These are phyloP conservation scores for Malania oleifera DNA, from an alignment of 164 flowering plant genomes.

Conservation along the genomic window DNA sequence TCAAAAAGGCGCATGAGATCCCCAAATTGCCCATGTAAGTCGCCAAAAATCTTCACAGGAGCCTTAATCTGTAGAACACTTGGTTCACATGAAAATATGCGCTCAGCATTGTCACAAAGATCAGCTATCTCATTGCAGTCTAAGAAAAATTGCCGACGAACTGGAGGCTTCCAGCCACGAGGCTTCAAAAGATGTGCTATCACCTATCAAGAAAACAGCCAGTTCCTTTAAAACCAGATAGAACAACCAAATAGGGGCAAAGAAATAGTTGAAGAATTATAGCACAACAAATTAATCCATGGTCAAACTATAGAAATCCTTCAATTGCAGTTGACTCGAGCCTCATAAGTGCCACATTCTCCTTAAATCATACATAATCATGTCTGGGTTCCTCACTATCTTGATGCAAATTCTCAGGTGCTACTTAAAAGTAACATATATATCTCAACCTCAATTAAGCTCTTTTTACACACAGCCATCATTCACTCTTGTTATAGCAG, in stretches of 20 bases:
- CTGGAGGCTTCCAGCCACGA: constrained; percentile 99
- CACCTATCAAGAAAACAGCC: constrained; percentile 43
- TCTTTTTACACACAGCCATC: too few species aligned
- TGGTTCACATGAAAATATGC: constrained; percentile 88
- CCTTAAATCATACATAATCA: too few species aligned
- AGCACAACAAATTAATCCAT: neutral
- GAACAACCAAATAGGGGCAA: neutral
- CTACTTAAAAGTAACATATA: too few species aligned
- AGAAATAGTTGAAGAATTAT: neutral
- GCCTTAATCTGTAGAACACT: constrained; percentile 90
- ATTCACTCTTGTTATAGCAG: too few species aligned
- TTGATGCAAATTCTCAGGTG: too few species aligned
- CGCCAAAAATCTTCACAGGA: constrained; percentile 98
- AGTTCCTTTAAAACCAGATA: neutral
- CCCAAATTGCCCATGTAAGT: constrained; percentile 99
- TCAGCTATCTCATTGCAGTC: constrained; percentile 99
- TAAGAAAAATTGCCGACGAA: constrained; percentile 89
- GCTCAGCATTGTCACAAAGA: constrained; percentile 92
- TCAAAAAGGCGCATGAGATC: constrained; percentile 99
- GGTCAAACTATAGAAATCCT: too few species aligned
- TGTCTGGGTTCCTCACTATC: too few species aligned
- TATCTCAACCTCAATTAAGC: too few species aligned
- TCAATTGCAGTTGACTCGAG: too few species aligned
- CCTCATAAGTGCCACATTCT: too few species aligned
- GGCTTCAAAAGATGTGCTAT: constrained; percentile 91